phyloP scores from a whole-genome alignment of 371 early-diverging fungal species.

The Phascolomyces articulosus region DNA sequence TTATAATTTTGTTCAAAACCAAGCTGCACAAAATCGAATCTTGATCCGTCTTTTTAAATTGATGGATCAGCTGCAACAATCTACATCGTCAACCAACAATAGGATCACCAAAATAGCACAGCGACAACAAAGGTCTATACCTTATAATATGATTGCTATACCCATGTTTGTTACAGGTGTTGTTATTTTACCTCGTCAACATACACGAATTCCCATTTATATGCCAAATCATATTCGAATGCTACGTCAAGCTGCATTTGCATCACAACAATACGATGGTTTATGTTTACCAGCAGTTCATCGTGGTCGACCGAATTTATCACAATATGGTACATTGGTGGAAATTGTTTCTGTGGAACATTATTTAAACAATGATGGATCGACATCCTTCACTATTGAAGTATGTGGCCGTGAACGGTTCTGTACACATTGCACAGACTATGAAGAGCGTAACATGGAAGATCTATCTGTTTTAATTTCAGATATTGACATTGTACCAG shows the following conservation, averaged over 20 bases:
- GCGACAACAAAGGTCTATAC: background rate
- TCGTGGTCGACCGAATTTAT: constrained; percentile 19
- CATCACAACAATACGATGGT: constrained; percentile 7
- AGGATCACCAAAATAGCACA: no score
- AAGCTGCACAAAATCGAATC: constrained; percentile 14
- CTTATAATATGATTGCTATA: background rate
- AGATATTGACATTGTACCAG: constrained; percentile 10
- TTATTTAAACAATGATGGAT: constrained; percentile 24
- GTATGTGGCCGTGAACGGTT: constrained; percentile 13
- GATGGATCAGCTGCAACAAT: background rate
- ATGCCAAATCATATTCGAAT: constrained; percentile 8
- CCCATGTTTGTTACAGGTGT: constrained; percentile 13
- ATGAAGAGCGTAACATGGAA: constrained; percentile 11
- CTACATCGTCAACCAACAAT: background rate
- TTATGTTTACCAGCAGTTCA: constrained; percentile 21
- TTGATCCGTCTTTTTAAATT: background rate
- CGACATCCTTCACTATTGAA: constrained; percentile 5
- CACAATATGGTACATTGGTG: constrained; percentile 43
- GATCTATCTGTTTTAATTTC: constrained; percentile 27
- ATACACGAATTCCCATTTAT: constrained; percentile 9
- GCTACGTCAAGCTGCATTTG: constrained; percentile 11
- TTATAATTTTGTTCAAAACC: constrained; percentile 26
- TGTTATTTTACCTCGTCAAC: constrained; percentile 12
- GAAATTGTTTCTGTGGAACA: constrained; percentile 36
- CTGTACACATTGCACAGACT: background rate